phyloP scores from a whole-genome alignment of 2,329 filamentous ascomycete species.

The Hypoxylon rubiginosum region DNA sequence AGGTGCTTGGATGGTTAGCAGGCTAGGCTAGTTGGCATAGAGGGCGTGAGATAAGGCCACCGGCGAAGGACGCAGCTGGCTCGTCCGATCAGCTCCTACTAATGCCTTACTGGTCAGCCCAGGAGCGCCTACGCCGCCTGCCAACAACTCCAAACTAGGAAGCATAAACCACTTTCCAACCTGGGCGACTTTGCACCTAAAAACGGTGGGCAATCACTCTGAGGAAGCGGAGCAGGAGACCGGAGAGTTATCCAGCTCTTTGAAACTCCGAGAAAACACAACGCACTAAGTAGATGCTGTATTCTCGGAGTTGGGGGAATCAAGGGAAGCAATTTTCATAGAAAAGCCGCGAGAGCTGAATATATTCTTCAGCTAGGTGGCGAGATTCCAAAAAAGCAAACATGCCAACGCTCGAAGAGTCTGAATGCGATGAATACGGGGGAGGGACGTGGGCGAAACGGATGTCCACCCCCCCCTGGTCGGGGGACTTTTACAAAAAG shows the following conservation, averaged over 20 bases:
- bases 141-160: constrained; percentile 11
- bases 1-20: constrained; percentile 58
- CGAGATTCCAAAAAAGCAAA: constrained; percentile 9
- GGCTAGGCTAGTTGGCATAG: not conserved
- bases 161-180: constrained; percentile 22
- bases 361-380: not conserved
- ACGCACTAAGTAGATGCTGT: constrained; percentile 17
- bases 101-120: not conserved
- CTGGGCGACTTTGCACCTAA: constrained; percentile 7
- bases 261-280: constrained; percentile 31
- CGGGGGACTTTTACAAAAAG: constrained; percentile 49
- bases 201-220: not conserved
- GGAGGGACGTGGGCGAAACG: constrained; percentile 10
- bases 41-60: not conserved
- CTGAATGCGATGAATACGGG: not conserved
- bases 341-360: constrained; percentile 6
- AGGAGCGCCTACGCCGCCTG: constrained; percentile 12
- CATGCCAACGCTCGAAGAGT: constrained; percentile 27
- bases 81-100: constrained; percentile 6
- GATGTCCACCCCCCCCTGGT: constrained; percentile 49
- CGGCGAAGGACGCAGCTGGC: constrained; percentile 1
- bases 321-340: constrained; percentile 6
- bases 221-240: constrained; percentile 18
- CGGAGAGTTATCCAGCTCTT: constrained; percentile 8
- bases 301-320: constrained; percentile 26